Percentiles rank a stretch among this genome's conserved stretches.
phyloP scores from a whole-genome alignment of 768 basidiomycete genomes.

The Psilocybe azurescens region DNA sequence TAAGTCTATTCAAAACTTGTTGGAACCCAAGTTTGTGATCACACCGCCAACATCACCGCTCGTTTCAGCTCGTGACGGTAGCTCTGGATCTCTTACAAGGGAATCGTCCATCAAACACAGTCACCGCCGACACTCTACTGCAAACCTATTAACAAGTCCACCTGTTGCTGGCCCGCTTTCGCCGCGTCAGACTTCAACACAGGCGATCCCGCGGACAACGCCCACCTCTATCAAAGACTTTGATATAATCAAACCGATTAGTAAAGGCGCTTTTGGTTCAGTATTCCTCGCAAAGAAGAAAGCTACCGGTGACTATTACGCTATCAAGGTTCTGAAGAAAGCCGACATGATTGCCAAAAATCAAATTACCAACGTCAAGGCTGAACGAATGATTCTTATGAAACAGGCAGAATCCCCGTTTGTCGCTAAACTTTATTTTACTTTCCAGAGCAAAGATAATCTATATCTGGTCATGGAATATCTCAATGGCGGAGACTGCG shows the following conservation, averaged over 20 bases:
- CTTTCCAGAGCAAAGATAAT: slow-evolving; percentile 99
- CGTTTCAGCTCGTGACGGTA: slow-evolving; percentile 49
- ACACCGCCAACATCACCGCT: slow-evolving; percentile 82
- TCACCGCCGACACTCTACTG: slow-evolving; percentile 76
- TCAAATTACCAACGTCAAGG: slow-evolving; percentile 99
- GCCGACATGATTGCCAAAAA: slow-evolving; percentile 99
- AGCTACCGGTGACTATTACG: slow-evolving; percentile 97
- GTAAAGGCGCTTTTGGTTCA: slow-evolving; percentile 97
- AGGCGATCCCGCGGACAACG: slow-evolving; percentile 77
- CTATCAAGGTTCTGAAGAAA: slow-evolving; percentile 99
- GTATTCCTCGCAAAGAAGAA: slow-evolving; percentile 99
- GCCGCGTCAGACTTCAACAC: slow-evolving; percentile 81
- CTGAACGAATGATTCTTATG: slow-evolving; percentile 99
- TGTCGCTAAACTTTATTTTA: slow-evolving; percentile 97
- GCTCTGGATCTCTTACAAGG: slow-evolving; percentile 40
- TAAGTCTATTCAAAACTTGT: slow-evolving; percentile 68
- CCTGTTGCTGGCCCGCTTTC: slow-evolving; percentile 76
- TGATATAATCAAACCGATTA: slow-evolving; percentile 99
- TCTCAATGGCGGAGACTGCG: slow-evolving; percentile 97
- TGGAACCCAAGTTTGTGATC: slow-evolving; percentile 67
- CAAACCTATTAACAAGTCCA: slow-evolving; percentile 66
- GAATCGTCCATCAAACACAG: slow-evolving; percentile 58
- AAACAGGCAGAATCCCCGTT: slow-evolving; percentile 98
- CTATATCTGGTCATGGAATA: slow-evolving; percentile 99
- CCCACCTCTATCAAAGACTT: slow-evolving; percentile 98